Evolutionary conservation across 2,329 filamentous ascomycete genomes (phyloP), one percentile per base, ranked within the genome.

Genomic region (Zopfia rhizophila): DNA sequence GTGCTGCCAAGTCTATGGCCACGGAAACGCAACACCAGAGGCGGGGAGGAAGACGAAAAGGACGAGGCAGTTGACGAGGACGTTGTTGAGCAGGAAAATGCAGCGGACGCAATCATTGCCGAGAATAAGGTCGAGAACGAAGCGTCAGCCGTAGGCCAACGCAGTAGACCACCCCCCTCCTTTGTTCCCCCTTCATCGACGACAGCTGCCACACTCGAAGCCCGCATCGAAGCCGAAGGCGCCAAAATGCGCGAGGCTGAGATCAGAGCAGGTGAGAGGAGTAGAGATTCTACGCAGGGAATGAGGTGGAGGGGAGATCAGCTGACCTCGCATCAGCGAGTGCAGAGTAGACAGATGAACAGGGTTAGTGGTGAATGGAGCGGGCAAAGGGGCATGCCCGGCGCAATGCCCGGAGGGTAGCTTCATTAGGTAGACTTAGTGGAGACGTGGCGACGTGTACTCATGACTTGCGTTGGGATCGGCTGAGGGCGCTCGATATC

Each of bases 1-100:
- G 88, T 89, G 1, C 77, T 95, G 7, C 90, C 90, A 0, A 91
- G 85, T 58, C 68, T 94, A 48, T 95, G 90, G 90, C 90, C 90
- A 1, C 78, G 89, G 33, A 93, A 92, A 76, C 88, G 85, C 75
- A 95, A 91, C 59, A 91, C 90, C 0, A 77, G 90, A 18, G 89
- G 88, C 4, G 87, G 87, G 1, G 86, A 87, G 14, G 67, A 87
- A 19, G 69, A 68, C 3, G 68, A 87, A 16, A 72, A 72, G 3
- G 72, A 55, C 3, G 45, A 37, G 17, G 60, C 51, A 2, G 60
- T 54, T 1, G 59, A 55, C 0, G 45, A 62, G 8, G 49, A 44
- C 3, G 49, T 51, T 7, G 54, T 37, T n/a, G 45, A 35, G 18
- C 37, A 25, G 7, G 51, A 55, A 3, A 33, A 51, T 13, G 23